phyloP scores from a whole-genome alignment of 768 basidiomycete species.

The Pleurotus citrinopileatus region DNA sequence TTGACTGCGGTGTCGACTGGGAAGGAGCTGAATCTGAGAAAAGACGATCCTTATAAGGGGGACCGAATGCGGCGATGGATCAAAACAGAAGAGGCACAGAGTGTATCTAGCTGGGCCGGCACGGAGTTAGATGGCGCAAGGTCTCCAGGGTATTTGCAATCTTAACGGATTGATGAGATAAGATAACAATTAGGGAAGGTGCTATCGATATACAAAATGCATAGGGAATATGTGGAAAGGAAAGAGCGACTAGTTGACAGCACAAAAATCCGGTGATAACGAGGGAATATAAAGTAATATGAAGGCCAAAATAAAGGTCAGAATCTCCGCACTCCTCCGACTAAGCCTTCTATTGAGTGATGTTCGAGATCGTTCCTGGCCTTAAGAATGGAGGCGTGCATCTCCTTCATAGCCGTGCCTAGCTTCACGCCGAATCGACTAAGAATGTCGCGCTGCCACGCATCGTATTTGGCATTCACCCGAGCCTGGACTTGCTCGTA shows the following conservation, averaged over 20 bases:
- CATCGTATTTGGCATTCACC: conserved; percentile 98
- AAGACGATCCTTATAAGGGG: too few relatives aligned
- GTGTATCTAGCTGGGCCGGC: background rate
- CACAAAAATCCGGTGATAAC: conserved; percentile 7
- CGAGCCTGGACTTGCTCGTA: conserved; percentile 98
- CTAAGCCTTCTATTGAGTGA: conserved; percentile 91
- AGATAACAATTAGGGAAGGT: conserved; percentile 9
- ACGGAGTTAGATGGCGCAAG: conserved; percentile 3
- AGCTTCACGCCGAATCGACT: conserved; percentile 91
- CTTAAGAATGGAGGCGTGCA: conserved; percentile 90
- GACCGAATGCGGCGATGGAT: background rate
- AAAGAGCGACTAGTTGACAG: conserved; percentile 3
- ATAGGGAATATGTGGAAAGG: background rate
- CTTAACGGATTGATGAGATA: conserved; percentile 7
- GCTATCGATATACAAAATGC: conserved; percentile 9
- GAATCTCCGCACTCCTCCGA: conserved; percentile 57
- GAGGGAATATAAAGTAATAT: conserved; percentile 8
- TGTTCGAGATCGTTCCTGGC: conserved; percentile 94
- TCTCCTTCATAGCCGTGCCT: conserved; percentile 95
- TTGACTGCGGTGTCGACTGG: background rate
- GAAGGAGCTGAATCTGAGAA: background rate
- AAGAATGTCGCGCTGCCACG: conserved; percentile 96
- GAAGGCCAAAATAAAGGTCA: conserved; percentile 22
- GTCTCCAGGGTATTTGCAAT: conserved; percentile 3
- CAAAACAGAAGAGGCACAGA: background rate